phyloP scores from a whole-genome alignment of 768 basidiomycete species.

The Pseudohyphozyma bogoriensis region DNA sequence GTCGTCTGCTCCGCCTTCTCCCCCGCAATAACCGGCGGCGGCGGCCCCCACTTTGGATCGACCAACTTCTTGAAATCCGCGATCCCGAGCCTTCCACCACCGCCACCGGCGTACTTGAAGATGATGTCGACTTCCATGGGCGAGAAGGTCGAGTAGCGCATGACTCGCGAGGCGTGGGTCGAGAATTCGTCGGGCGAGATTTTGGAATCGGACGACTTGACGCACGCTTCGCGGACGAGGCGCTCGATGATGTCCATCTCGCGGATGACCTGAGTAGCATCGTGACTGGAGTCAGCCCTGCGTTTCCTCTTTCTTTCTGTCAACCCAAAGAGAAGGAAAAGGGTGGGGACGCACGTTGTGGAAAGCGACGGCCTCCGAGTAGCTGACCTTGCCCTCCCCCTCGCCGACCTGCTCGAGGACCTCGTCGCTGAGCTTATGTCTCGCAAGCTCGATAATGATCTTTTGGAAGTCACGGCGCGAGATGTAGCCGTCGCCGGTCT shows the following conservation, averaged over 20 bases:
- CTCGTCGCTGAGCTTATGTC: slow-evolving; percentile 90
- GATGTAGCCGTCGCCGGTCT: slow-evolving; percentile 86
- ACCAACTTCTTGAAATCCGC: slow-evolving; percentile 86
- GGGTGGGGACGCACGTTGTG: slow-evolving; percentile 65
- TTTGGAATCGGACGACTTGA: slow-evolving; percentile 84
- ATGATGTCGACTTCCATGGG: slow-evolving; percentile 98
- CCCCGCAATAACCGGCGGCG: not conserved
- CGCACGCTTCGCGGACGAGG: slow-evolving; percentile 61
- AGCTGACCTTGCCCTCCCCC: slow-evolving; percentile 82
- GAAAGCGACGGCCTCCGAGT: slow-evolving; percentile 93
- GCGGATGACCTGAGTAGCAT: slow-evolving; percentile 34
- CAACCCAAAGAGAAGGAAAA: not conserved
- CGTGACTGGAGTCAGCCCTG: not conserved
- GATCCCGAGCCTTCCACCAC: slow-evolving; percentile 63
- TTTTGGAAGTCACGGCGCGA: slow-evolving; percentile 84
- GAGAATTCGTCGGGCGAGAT: slow-evolving; percentile 88
- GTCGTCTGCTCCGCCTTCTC: slow-evolving; percentile 1
- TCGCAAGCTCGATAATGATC: slow-evolving; percentile 85
- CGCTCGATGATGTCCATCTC: slow-evolving; percentile 98
- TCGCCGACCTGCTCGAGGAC: slow-evolving; percentile 81
- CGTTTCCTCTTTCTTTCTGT: not conserved
- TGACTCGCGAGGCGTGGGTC: slow-evolving; percentile 70
- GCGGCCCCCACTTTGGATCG: slow-evolving; percentile 70
- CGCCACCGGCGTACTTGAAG: slow-evolving; percentile 92
- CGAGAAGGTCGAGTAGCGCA: slow-evolving; percentile 83